These are phyloP conservation scores for Quercus dentata DNA, from an alignment of 306 rosid genomes.

Conservation along the genomic window DNA sequence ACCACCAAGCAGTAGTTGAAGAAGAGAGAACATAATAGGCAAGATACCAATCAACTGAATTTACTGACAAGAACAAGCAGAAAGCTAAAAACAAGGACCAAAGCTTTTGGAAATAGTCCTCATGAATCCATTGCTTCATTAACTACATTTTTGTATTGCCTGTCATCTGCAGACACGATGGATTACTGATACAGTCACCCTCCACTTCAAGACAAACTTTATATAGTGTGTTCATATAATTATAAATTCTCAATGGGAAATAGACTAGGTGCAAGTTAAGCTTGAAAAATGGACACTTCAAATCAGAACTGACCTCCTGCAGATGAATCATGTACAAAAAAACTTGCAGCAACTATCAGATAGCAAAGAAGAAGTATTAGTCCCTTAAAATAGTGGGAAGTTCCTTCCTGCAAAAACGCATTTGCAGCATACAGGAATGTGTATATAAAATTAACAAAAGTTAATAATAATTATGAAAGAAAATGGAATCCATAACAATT, in stretches of 20 bases:
- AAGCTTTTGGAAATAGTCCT: slow-evolving; percentile 8
- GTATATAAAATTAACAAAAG: background rate
- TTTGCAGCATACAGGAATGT: background rate
- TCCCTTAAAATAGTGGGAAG: slow-evolving; percentile 76
- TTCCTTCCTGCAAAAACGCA: slow-evolving; percentile 67
- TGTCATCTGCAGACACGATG: slow-evolving; percentile 14
- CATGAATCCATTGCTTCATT: background rate
- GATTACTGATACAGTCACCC: background rate
- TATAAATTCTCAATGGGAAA: background rate
- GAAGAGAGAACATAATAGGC: background rate
- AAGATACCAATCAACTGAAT: background rate
- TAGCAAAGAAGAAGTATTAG: slow-evolving; percentile 79
- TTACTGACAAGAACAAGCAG: slow-evolving; percentile 18
- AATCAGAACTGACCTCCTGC: slow-evolving; percentile 17
- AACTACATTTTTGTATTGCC: slow-evolving; percentile 1
- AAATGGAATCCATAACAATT: background rate
- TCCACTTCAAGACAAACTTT: background rate
- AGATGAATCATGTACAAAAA: slow-evolving; percentile 65
- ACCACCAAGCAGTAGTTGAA: slow-evolving; percentile 7
- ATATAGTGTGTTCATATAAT: background rate
- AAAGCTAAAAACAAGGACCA: background rate
- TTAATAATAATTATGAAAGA: too few relatives aligned
- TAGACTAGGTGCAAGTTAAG: background rate
- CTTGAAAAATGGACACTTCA: background rate
- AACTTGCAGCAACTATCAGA: slow-evolving; percentile 78